A percentile compares a stretch with the other conserved stretches of the same genome.
These are phyloP conservation scores for Phaffia tasmanica DNA, from an alignment of 768 basidiomycete genomes.

Conservation along the genomic window DNA sequence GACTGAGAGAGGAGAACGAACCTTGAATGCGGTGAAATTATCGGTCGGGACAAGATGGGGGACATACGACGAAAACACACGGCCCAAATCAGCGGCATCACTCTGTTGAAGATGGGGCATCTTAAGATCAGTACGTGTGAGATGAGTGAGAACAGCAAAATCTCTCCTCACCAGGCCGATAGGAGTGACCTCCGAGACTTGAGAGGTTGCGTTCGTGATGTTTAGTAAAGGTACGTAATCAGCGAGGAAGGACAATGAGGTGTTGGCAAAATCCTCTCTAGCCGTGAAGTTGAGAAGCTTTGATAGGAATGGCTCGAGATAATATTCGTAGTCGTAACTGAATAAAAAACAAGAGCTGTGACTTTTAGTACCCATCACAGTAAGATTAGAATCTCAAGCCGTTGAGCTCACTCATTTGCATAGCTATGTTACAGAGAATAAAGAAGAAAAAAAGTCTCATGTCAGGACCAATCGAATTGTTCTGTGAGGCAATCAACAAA, in stretches of 20 bases:
- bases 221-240: slow-evolving; percentile 3
- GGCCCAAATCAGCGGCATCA: too few species aligned
- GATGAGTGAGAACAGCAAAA: too few species aligned
- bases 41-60: too few species aligned
- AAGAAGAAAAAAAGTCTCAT: background rate
- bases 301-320: slow-evolving; percentile 10
- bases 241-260: slow-evolving; percentile 11
- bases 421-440: background rate
- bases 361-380: too few species aligned
- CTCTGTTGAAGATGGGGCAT: too few species aligned
- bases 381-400: background rate
- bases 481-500: background rate
- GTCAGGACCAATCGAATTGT: background rate
- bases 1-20: too few species aligned
- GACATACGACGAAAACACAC: too few species aligned
- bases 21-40: too few species aligned
- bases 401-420: background rate
- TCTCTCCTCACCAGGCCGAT: too few species aligned
- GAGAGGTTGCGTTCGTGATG: slow-evolving; percentile 4
- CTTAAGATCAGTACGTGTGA: too few species aligned
- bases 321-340: slow-evolving; percentile 7
- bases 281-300: slow-evolving; percentile 12
- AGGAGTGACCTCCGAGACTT: slow-evolving; percentile 8
- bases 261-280: background rate
- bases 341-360: background rate